Evolutionary conservation across 2,329 filamentous ascomycete species (phyloP), one percentile per base, ranked within the genome.

Genomic region (Monosporascus ibericus): DNA sequence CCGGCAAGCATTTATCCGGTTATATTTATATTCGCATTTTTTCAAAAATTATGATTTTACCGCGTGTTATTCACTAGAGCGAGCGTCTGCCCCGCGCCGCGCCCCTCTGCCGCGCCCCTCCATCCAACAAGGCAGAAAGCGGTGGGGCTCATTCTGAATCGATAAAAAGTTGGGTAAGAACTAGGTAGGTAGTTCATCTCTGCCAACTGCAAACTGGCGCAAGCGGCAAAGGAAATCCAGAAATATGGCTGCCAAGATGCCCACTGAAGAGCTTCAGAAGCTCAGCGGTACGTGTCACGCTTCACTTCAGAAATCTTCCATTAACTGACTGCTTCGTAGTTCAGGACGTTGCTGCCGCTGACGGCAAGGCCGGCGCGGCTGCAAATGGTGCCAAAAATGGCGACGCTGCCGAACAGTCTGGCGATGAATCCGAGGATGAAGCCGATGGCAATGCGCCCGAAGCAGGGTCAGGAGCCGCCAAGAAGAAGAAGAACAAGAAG

Each of bases 401-500:
- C 51, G 69, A 69, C 51, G 71, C 71, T 50, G 70, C 67, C 37
- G 69, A 75, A 20, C 64, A 70, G 54, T 75, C 77, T 44, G 72
- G 70, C 56, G 76, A 77, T 52, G 76, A 79, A 51, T 78, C 75
- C n/a, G 79, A 78, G 37, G 78, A 80, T 48, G 78, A 80, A 9
- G 75, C 73, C 3, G 77, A 78, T 20, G 74, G 71, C 18, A 64
- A 67, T 48, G 63, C 54, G 9, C 64, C 65, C 8, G 64, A 66
- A 15, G 68, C 68, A 6, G 73, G 71, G 34, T 67, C 68, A 8
- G 68, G 60, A 39, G 69, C 69, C 6, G 72, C 57, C 15, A 67
- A 67, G 54, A 88, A 89, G 72, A 90, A 90, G 75, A 90, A 91
- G 75, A 92, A 92, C 78, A 90, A 90, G 79, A 89, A 85, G 77